phyloP scores from a whole-genome alignment of 202 grass and related monocot species.

The Elaeis oleifera region DNA sequence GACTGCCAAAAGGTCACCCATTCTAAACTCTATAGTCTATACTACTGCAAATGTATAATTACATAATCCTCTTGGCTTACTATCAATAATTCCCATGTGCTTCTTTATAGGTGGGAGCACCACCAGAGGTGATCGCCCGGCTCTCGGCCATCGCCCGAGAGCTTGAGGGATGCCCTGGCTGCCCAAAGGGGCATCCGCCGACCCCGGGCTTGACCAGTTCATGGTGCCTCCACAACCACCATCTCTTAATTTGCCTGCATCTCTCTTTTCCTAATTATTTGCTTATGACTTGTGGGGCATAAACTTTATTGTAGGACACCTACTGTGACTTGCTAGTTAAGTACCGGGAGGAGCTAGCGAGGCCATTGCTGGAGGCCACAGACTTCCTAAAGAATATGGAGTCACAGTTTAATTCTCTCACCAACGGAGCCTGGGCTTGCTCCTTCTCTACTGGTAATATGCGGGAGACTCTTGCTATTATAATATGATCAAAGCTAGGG shows the following conservation, averaged over 20 bases:
- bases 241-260: neutral
- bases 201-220: constrained; percentile 14
- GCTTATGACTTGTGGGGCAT: too few species aligned
- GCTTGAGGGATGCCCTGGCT: neutral
- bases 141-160: neutral
- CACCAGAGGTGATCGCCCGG: neutral
- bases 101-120: constrained; percentile 9
- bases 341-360: constrained; percentile 49
- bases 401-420: constrained; percentile 40
- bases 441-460: constrained; percentile 12
- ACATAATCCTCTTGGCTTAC: constrained; percentile 22
- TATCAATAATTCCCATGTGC: neutral
- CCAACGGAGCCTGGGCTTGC: constrained; percentile 28
- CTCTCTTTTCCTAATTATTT: neutral
- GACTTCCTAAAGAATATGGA: constrained; percentile 58
- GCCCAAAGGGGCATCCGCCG: neutral
- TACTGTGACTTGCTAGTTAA: constrained; percentile 45
- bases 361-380: constrained; percentile 58
- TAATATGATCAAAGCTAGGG: too few species aligned
- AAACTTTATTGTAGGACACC: constrained; percentile 25
- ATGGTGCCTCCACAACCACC: neutral
- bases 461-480: too few species aligned
- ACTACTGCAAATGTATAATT: neutral
- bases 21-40: neutral
- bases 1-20: constrained; percentile 59